Percentiles rank a stretch among this genome's conserved stretches.
phyloP scores from a whole-genome alignment of 164 flowering plant genomes.

The Stephania yunnanensis region DNA sequence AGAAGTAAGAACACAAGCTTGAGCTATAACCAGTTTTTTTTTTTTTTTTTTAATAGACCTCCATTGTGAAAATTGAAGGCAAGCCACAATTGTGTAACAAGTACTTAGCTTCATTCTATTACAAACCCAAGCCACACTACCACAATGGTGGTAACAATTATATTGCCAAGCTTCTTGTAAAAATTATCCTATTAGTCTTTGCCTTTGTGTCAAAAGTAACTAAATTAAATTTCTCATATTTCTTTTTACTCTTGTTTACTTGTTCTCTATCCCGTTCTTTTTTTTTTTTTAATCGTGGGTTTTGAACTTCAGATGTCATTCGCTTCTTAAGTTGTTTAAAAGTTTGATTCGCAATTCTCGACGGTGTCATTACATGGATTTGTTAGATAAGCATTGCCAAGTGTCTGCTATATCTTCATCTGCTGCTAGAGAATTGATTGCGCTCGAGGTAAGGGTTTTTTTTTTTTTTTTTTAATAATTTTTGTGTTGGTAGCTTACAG shows the following conservation, averaged over 20 bases:
- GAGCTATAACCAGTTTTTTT: too few relatives aligned
- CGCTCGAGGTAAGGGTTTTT: slow-evolving; percentile 33
- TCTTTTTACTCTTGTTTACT: background rate
- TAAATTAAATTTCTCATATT: background rate
- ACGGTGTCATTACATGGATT: slow-evolving; percentile 31
- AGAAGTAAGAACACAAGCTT: too few relatives aligned
- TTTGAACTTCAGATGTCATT: slow-evolving; percentile 40
- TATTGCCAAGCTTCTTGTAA: background rate
- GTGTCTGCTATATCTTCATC: slow-evolving; percentile 17
- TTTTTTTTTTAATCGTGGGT: background rate
- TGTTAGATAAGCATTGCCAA: slow-evolving; percentile 64
- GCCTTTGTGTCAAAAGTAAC: background rate
- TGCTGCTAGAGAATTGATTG: slow-evolving; percentile 9
- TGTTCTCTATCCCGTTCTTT: background rate
- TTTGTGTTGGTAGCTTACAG: slow-evolving; percentile 3
- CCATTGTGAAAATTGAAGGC: too few relatives aligned
- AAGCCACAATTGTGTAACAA: too few relatives aligned
- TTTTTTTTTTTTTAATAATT: too few relatives aligned
- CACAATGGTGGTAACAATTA: background rate
- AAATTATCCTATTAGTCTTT: background rate
- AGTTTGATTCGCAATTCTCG: slow-evolving; percentile 39
- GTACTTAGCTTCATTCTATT: too few relatives aligned
- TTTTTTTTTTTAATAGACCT: too few relatives aligned
- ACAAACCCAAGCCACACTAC: too few relatives aligned
- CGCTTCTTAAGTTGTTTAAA: slow-evolving; percentile 39